These are phyloP conservation scores for Arthrobotrys entomopaga DNA, from an alignment of 2,329 filamentous ascomycete genomes.

Conservation along the genomic window DNA sequence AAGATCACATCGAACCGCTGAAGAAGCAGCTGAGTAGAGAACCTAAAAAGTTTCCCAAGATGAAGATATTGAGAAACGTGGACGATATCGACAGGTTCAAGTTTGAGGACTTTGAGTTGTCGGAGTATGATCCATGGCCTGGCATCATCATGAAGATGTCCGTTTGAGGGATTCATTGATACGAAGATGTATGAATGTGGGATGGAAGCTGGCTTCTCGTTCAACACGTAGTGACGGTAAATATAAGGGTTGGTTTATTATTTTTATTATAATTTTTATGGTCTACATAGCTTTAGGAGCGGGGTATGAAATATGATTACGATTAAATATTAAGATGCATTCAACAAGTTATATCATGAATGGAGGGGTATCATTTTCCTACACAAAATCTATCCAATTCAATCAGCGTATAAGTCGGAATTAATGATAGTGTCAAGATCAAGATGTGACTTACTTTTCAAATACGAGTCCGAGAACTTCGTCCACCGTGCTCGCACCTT, in stretches of 20 bases:
- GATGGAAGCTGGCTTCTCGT: constrained; percentile 47
- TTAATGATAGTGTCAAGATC: not conserved
- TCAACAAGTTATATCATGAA: constrained; percentile 14
- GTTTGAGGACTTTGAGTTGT: constrained; percentile 84
- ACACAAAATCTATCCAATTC: constrained; percentile 40
- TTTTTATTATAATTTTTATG: no score
- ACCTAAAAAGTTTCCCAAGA: constrained; percentile 80
- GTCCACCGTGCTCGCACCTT: constrained; percentile 83
- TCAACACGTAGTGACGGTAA: constrained; percentile 28
- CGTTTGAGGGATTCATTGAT: constrained; percentile 67
- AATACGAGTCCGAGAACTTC: constrained; percentile 97
- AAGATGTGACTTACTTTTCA: constrained; percentile 78
- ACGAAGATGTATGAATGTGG: not conserved
- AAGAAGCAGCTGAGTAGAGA: constrained; percentile 81
- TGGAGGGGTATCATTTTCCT: constrained; percentile 38
- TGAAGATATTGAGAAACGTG: constrained; percentile 75
- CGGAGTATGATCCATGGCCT: constrained; percentile 91
- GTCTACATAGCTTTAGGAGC: constrained; percentile 43
- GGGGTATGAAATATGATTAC: constrained; percentile 17
- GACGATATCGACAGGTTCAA: constrained; percentile 91
- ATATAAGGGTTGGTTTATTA: constrained; percentile 15
- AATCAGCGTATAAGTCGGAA: constrained; percentile 25
- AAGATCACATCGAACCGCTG: constrained; percentile 89
- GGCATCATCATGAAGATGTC: constrained; percentile 99
- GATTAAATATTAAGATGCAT: constrained; percentile 12